phyloP scores from a whole-genome alignment of 2,329 filamentous ascomycete genomes.

The Pyrenophora tritici-repentis region DNA sequence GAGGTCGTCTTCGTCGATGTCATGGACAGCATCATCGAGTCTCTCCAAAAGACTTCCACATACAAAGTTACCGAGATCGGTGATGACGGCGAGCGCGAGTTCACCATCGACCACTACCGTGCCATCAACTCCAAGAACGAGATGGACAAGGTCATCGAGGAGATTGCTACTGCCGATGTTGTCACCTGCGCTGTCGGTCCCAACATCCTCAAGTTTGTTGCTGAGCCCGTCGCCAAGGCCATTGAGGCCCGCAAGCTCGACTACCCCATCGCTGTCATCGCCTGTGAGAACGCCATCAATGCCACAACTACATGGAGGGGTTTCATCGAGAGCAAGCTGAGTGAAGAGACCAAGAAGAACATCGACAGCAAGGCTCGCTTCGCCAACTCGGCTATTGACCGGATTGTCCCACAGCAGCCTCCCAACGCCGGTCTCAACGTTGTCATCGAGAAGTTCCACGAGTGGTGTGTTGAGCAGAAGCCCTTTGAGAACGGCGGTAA shows the following conservation, averaged over 20 bases:
- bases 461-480: conserved; percentile 92
- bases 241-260: conserved; percentile 73
- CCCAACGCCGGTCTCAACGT: conserved; percentile 81
- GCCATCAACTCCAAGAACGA: conserved; percentile 94
- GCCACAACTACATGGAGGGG: conserved; percentile 86
- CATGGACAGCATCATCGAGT: conserved; percentile 78
- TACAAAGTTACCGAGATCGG: conserved; percentile 96
- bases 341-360: conserved; percentile 66
- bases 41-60: conserved; percentile 72
- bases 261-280: conserved; percentile 85
- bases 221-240: conserved; percentile 91
- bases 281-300: conserved; percentile 96
- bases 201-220: conserved; percentile 95
- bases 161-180: conserved; percentile 84
- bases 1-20: conserved; percentile 98
- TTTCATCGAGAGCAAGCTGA: conserved; percentile 78
- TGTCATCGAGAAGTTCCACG: conserved; percentile 97
- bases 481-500: conserved; percentile 73
- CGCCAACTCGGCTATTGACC: conserved; percentile 97
- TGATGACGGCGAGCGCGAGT: conserved; percentile 76
- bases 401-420: conserved; percentile 92
- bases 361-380: conserved; percentile 80
- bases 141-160: conserved; percentile 78
- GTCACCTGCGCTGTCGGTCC: conserved; percentile 98
- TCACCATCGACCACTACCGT: conserved; percentile 90